Evolutionary conservation across 129 eudicot species (phyloP), one percentile per base, ranked within the genome.

Genomic region (Tagetes patula): DNA sequence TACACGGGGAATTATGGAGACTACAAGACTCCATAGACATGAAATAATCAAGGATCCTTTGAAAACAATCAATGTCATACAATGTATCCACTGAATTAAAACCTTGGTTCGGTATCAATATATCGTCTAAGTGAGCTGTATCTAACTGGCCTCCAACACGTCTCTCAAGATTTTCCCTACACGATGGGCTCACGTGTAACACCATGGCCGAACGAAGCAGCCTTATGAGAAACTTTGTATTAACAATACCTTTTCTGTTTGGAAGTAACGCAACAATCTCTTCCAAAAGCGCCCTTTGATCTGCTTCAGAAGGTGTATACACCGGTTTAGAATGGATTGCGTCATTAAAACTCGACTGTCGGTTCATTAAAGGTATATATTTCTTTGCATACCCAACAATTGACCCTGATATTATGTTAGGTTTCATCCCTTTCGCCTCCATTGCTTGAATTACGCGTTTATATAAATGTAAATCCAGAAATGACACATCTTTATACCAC

Each of bases 401-500:
- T n/a, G 96, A 85, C 10, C 98, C 95, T 0, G 96, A 85, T 31
- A 92, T 69, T 2, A 61, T 84, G 62, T 89, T 95, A 0, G 85
- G 66, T 68, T 75, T 81, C 92, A 89, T 89, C 1, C 98, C 98
- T 10, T 73, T 71, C 0, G 70, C 73, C 67, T 82, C 88, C 50
- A 89, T 90, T 8, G 88, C 88, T 40, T 79, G 84, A 62, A 92
- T 87, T 36, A 92, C 62, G 6, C 96, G 48, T 78, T 87, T 93
- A 42, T 82, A 93, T 34, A 89, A 63, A 53, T 82, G 85, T 53
- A 89, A 76, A 38, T 87, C 77, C 7, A 93, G 88, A 73, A 77
- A 85, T 1, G 92, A 85, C 4, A 87, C 95, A 72, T 93, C 98
- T 73, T 86, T 87, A 27, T 85, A 87, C 98, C 98, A 93, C 96